Conservation (phyloP, 1,284 basidiomycete species). For the Fomitopsis pinicola region DNA sequence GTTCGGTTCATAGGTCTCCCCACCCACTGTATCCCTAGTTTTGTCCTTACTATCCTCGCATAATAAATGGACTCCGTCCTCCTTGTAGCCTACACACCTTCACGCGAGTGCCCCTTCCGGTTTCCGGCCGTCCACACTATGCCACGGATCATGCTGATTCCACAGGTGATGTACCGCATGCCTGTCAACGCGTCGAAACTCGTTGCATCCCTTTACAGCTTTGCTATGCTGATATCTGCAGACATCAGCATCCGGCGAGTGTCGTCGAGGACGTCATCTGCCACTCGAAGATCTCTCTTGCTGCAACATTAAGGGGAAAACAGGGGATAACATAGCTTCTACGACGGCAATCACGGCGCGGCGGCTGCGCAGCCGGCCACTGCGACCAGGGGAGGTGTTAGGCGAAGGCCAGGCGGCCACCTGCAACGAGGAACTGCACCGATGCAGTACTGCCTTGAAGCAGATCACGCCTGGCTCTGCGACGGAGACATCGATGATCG, state of each 20-base stretch:
- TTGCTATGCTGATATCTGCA: not conserved
- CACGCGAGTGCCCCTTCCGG: not conserved
- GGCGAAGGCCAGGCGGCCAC: too few relatives aligned
- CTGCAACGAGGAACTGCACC: too few relatives aligned
- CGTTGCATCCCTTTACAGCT: not conserved
- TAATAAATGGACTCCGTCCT: not conserved
- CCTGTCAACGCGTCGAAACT: not conserved
- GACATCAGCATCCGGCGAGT: not conserved
- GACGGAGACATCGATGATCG: too few relatives aligned
- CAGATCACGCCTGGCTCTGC: too few relatives aligned
- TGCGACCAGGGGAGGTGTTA: too few relatives aligned
- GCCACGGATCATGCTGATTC: not conserved
- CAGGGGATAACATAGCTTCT: too few relatives aligned
- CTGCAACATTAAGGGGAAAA: not conserved
- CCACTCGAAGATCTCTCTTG: not conserved
- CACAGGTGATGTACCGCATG: not conserved
- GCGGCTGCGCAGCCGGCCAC: too few relatives aligned
- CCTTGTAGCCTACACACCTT: not conserved
- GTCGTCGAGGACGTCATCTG: not conserved
- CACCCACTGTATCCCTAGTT: slow-evolving; percentile 18
- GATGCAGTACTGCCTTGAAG: too few relatives aligned
- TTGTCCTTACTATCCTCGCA: not conserved
- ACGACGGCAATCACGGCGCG: too few relatives aligned
- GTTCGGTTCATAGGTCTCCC: slow-evolving; percentile 9
- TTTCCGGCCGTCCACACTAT: not conserved